Evolutionary conservation across 768 basidiomycete genomes (phyloP), one percentile per base, ranked within the genome.

Genomic region (Termitomyces sp.): DNA sequence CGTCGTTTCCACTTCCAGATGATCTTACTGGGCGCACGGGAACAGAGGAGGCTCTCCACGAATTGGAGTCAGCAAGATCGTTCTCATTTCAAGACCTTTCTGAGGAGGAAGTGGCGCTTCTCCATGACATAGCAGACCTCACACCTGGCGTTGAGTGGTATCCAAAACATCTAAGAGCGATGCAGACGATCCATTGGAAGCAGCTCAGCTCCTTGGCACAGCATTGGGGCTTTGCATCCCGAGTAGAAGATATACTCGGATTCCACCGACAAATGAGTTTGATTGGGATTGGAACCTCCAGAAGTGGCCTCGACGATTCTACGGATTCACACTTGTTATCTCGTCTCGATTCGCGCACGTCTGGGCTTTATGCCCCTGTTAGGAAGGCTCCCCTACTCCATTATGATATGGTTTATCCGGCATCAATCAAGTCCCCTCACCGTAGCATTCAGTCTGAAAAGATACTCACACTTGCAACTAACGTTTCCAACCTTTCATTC

Each of bases 21-120:
- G 77, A 78, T 3, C 67, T 83, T 20, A 79, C 75, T 0, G 61
- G 63, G 18, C 73, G 74, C 8, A 77, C 76, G 0, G 82, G 82
- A 4, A 74, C 74, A 1, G 74, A 79, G 40, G 72, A 81, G 46
- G 80, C 80, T 0, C 62, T 82, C 20, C 61, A 68, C 48, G 64
- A 74, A 44, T 65, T 83, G 26, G 58, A 58, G 12, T 78, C 77
- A 0, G 73, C 76, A 6, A 58, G 67, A 9, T 74, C 67, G 37
- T 66, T 59, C 33, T 80, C 82, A 0, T 79, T 82, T 55, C 72
- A 75, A 66, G 64, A 55, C 44, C 65, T 80, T 14, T 57, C 58
- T 22, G 1, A 36, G 10, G 61, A 64, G 2, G 74, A 79, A n/a
- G 47, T 64, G 4, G 55, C 64, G 16, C 65, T 78, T 33, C 64